Conservation (phyloP, 2,329 filamentous ascomycete genomes). For the Fulvia fulva region DNA sequence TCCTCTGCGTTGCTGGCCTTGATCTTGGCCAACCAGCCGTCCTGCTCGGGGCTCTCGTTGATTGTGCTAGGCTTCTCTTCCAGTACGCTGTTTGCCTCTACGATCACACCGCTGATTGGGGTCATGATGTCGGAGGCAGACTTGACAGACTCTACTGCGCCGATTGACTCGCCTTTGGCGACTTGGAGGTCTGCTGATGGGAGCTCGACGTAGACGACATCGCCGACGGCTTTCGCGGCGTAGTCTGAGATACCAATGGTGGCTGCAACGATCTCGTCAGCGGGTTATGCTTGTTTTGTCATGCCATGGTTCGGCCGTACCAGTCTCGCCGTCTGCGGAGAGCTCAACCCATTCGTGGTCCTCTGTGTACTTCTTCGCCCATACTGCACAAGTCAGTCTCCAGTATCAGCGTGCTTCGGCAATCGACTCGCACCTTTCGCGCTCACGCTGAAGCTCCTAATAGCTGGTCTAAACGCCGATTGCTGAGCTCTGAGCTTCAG, state of each 20-base stretch:
- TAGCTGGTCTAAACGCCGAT: constrained; percentile 11
- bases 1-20: constrained; percentile 67
- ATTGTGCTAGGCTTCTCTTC: constrained; percentile 83
- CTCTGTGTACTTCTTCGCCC: constrained; percentile 82
- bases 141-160: constrained; percentile 97
- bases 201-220: constrained; percentile 96
- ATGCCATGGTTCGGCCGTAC: constrained; percentile 40
- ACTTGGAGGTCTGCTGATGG: constrained; percentile 68
- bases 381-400: constrained; percentile 41
- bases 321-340: constrained; percentile 74
- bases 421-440: constrained; percentile 23
- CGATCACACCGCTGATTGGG: constrained; percentile 73
- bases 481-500: constrained; percentile 23
- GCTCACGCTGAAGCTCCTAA: constrained; percentile 28
- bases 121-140: constrained; percentile 96
- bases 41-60: constrained; percentile 83
- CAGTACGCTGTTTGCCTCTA: constrained; percentile 67
- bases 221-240: constrained; percentile 86
- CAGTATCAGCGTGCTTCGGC: not conserved
- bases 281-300: constrained; percentile 4
- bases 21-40: constrained; percentile 92
- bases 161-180: constrained; percentile 74
- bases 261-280: constrained; percentile 39
- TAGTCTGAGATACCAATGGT: constrained; percentile 84
- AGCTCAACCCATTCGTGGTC: constrained; percentile 99